Conservation (phyloP, 192 early-diverging fungal genomes). For the Mortierella antarctica region DNA sequence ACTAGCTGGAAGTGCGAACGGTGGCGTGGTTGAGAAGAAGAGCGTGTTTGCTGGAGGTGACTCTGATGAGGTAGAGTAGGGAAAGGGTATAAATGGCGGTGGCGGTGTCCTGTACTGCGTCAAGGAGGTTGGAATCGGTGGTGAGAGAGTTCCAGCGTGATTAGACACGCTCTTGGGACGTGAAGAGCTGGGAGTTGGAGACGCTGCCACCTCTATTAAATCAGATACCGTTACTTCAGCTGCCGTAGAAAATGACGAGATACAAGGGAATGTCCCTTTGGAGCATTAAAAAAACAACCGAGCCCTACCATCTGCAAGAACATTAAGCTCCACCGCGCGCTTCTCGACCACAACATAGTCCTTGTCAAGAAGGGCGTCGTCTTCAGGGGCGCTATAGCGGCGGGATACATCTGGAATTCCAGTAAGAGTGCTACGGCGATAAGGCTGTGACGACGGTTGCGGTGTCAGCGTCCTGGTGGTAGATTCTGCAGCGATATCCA, state of each 20-base stretch:
- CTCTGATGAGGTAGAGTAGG: conserved; percentile 17
- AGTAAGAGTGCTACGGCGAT: conserved; percentile 36
- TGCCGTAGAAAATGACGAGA: neutral
- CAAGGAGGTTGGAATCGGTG: conserved; percentile 39
- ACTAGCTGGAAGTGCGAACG: conserved; percentile 49
- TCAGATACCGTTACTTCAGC: neutral
- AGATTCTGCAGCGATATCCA: conserved; percentile 9
- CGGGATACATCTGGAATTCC: conserved; percentile 39
- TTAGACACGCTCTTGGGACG: conserved; percentile 13
- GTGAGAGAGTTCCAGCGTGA: conserved; percentile 31
- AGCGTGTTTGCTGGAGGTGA: conserved; percentile 24
- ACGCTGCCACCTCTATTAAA: conserved; percentile 43
- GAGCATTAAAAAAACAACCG: neutral
- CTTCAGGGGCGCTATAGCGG: conserved; percentile 49
- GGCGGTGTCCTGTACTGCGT: conserved; percentile 42
- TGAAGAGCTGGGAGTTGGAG: conserved; percentile 17
- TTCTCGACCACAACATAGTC: conserved; percentile 85
- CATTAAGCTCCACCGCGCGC: conserved; percentile 77
- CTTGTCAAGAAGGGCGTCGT: conserved; percentile 68
- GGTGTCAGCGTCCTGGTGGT: conserved; percentile 18
- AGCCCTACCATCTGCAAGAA: conserved; percentile 74
- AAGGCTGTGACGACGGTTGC: conserved; percentile 34
- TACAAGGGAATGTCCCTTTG: neutral
- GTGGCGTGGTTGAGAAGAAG: conserved; percentile 54
- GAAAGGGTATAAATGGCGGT: conserved; percentile 40